A percentile compares a stretch with the other conserved stretches of the same genome.
phyloP scores from a whole-genome alignment of 176 grass and related monocot genomes.

The Raddia guianensis region DNA sequence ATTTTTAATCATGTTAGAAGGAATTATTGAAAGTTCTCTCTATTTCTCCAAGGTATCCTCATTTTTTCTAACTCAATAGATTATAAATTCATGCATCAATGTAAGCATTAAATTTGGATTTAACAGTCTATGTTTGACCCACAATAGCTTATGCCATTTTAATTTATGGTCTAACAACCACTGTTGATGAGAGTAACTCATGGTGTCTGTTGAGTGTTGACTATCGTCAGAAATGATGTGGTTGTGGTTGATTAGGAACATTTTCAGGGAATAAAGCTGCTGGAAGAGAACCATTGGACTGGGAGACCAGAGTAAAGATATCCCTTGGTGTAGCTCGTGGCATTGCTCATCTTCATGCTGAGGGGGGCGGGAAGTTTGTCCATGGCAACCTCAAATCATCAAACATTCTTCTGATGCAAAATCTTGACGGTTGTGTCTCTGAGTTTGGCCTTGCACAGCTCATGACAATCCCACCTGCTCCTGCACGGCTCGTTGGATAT shows the following conservation, averaged over 20 bases:
- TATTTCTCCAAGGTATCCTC: conserved; percentile 7
- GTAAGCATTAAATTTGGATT: conserved; percentile 7
- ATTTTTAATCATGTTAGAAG: conserved; percentile 17
- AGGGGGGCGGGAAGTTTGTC: conserved; percentile 84
- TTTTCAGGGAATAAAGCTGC: conserved; percentile 61
- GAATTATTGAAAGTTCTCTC: neutral
- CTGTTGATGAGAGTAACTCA: neutral
- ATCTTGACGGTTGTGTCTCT: conserved; percentile 60
- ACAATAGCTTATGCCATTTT: neutral
- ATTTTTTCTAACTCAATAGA: neutral
- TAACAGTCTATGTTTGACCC: neutral
- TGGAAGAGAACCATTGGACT: conserved; percentile 70
- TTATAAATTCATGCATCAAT: neutral
- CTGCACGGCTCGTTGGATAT: conserved; percentile 71
- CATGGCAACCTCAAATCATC: conserved; percentile 92
- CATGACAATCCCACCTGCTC: conserved; percentile 52
- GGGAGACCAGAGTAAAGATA: conserved; percentile 83
- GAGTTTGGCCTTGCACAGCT: conserved; percentile 86
- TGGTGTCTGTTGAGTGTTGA: neutral
- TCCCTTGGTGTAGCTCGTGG: conserved; percentile 74
- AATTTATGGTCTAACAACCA: neutral
- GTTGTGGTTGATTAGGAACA: conserved; percentile 22
- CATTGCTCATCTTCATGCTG: conserved; percentile 69
- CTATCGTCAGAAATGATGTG: conserved; percentile 33
- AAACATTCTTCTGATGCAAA: conserved; percentile 74